Base-by-base conservation (phyloP, 176 grass and related monocot species). In the Melocanna baccifera region DNA sequence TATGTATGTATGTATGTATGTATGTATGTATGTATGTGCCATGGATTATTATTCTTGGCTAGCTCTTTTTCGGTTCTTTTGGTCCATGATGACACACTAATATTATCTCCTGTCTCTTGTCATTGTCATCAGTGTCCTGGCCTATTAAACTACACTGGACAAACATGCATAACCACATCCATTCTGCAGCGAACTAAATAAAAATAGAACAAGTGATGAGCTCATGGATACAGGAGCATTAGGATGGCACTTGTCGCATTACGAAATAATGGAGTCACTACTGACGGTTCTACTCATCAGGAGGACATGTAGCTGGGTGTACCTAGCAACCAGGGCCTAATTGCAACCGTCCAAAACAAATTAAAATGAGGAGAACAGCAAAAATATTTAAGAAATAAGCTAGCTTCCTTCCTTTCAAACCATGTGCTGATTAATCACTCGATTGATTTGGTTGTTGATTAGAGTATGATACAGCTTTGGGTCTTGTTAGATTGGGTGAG, bases 191-290 rank as follows among this genome's bases (percentile, higher is more conserved):
- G 36, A 79, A 71, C 16, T 8, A 18, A 28, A 9, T 40, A 19
- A 45, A 56, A 45, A 15, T 7, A 26, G 22, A 52, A 51, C n/a
- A 52, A 15, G 61, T 67, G 47, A 34, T 57, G 47, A 56, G 23
- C 69, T 30, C 85, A 43, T 7, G 13, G 34, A 13, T 32, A 87
- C 78, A 75, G 20, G 85, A 67, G 48, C 61, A 81, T 87, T 81
- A 75, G 48, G 61, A 75, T 68, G 70, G 48, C 61, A 67, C 22
- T 57, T 73, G 68, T 81, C n/a, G 42, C 58, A 59, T 77, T 85
- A 85, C 39, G 40, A 78, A 78, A 58, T 77, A 77, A 69, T 85
- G 50, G 64, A 78, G 34, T 55, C 56, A 53, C 77, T 75, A 47
- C 34, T 74, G 68, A 52, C 62, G 41, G 56, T 22, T 62, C 55